Conservation (phyloP, 1,139 yeast genomes). For the Suhomyces panamericanus region DNA sequence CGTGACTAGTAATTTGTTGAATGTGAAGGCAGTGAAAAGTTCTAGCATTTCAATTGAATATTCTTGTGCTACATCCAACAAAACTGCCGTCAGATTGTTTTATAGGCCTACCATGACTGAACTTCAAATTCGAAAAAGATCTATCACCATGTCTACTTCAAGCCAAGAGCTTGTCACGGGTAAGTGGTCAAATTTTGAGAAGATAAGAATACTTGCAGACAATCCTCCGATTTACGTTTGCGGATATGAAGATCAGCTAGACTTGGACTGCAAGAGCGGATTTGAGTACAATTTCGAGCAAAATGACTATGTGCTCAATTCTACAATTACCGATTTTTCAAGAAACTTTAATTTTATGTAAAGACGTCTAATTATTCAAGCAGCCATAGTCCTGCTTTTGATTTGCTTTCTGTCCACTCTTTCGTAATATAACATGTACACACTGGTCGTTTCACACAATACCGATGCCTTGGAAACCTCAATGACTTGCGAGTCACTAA, state of each 20-base stretch:
- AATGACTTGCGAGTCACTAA: conserved; percentile 70
- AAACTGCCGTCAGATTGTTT: conserved; percentile 19
- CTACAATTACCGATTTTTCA: neutral
- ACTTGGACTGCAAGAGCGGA: conserved; percentile 18
- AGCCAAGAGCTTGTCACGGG: neutral
- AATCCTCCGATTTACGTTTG: conserved; percentile 20
- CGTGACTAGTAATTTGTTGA: neutral
- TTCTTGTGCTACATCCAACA: conserved; percentile 17
- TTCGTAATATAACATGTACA: conserved; percentile 83
- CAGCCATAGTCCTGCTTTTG: conserved; percentile 10
- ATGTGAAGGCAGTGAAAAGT: conserved; percentile 8
- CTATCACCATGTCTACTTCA: conserved; percentile 6
- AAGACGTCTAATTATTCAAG: neutral
- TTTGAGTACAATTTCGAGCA: neutral
- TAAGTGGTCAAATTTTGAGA: conserved; percentile 16
- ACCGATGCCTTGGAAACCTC: conserved; percentile 66
- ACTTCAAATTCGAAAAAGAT: conserved; percentile 13
- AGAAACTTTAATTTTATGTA: neutral
- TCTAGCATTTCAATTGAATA: conserved; percentile 17
- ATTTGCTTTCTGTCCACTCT: conserved; percentile 37
- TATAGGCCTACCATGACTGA: conserved; percentile 17
- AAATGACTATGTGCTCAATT: neutral
- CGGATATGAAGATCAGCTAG: conserved; percentile 19
- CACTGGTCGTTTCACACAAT: conserved; percentile 68
- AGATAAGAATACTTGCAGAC: conserved; percentile 15